Percentiles rank a stretch among this genome's conserved stretches.
Evolutionary conservation across 257 asterid species (phyloP).

Genomic region (Ligustrum vulgare): DNA sequence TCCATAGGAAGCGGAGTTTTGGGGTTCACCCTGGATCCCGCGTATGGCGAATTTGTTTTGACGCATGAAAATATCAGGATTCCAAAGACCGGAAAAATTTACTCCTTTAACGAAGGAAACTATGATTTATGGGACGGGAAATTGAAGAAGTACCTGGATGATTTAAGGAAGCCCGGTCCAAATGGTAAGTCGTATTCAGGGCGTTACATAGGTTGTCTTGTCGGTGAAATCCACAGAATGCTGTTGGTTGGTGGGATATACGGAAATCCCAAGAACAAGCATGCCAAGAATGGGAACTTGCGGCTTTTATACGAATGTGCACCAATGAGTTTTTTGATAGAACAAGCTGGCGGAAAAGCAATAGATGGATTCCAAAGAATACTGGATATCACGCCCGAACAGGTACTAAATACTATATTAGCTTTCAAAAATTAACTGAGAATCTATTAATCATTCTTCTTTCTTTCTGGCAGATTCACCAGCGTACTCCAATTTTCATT

Average conservation of each 20-base stretch:
- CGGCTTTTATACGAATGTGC: conserved; percentile 88
- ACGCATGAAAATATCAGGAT: conserved; percentile 72
- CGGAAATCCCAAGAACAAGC: conserved; percentile 72
- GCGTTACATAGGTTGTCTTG: conserved; percentile 73
- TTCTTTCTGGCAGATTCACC: conserved; percentile 62
- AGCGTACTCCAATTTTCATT: conserved; percentile 71
- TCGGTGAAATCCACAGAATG: conserved; percentile 77
- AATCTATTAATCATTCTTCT: not conserved
- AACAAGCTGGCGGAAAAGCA: conserved; percentile 87
- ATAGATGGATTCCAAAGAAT: conserved; percentile 60
- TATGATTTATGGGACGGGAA: conserved; percentile 72
- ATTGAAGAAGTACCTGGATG: conserved; percentile 66
- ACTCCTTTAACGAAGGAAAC: conserved; percentile 88
- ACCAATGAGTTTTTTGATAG: conserved; percentile 76
- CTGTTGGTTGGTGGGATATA: conserved; percentile 73
- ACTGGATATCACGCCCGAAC: conserved; percentile 66
- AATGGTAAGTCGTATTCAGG: conserved; percentile 76
- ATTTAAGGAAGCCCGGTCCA: conserved; percentile 68
- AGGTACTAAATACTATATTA: conserved; percentile 32
- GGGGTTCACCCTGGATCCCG: conserved; percentile 64
- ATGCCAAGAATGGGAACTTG: conserved; percentile 64
- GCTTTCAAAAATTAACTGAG: not conserved
- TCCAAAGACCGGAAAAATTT: conserved; percentile 58
- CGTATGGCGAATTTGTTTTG: conserved; percentile 68
- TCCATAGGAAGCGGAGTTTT: conserved; percentile 72